These are phyloP conservation scores for Mortierella sp. DNA, from an alignment of 371 early-diverging fungal species.

Conservation along the genomic window DNA sequence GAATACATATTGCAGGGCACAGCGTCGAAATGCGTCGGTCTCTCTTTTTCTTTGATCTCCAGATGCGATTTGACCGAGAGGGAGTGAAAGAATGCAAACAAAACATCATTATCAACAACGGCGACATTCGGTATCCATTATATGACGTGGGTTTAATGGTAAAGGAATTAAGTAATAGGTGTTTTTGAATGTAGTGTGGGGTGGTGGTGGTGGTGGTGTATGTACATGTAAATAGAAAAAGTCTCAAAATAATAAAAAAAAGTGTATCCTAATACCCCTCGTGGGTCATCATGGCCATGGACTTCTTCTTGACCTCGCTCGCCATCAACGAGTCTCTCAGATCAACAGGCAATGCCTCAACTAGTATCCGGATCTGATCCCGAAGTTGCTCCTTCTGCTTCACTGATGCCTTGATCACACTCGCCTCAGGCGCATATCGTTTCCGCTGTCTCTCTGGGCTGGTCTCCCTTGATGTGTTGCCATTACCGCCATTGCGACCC, in stretches of 20 bases:
- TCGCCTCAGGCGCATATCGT: conserved; percentile 49
- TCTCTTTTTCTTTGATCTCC: neutral
- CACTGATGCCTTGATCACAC: conserved; percentile 46
- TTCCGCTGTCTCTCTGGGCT: conserved; percentile 50
- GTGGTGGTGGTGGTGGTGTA: neutral
- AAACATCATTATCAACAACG: neutral
- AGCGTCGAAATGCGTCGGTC: neutral
- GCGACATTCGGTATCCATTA: neutral
- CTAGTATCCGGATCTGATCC: conserved; percentile 50
- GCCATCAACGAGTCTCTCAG: conserved; percentile 51
- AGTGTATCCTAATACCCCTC: conserved; percentile 9
- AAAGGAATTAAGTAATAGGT: neutral
- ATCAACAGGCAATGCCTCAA: conserved; percentile 55
- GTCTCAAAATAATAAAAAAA: neutral
- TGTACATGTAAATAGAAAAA: neutral
- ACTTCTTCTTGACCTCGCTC: conserved; percentile 46
- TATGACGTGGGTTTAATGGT: neutral
- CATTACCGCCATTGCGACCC: neutral
- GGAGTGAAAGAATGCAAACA: neutral
- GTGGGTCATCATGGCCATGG: conserved; percentile 4
- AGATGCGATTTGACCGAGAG: neutral
- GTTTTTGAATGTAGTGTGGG: neutral
- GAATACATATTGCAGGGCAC: neutral
- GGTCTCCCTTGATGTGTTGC: conserved; percentile 28
- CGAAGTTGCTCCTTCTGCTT: conserved; percentile 56